Evolutionary conservation across 2,329 filamentous ascomycete species (phyloP).

Genomic region (Laburnicola sp.): DNA sequence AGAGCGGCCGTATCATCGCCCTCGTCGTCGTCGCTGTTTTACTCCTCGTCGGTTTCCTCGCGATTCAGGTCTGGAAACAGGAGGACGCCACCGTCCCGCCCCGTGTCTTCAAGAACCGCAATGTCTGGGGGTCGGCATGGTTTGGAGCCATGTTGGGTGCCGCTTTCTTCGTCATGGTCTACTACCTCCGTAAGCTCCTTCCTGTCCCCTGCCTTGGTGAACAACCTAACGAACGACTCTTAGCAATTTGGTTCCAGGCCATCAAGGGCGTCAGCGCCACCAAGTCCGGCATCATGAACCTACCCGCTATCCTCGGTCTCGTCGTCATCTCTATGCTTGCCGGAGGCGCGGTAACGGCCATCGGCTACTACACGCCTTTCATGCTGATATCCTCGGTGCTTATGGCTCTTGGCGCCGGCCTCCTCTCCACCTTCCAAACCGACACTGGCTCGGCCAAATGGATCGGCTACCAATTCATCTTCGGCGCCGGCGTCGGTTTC

Average conservation of each 20-base stretch:
- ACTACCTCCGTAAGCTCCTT: constrained; percentile 44
- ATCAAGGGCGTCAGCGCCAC: constrained; percentile 52
- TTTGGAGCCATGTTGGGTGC: constrained; percentile 50
- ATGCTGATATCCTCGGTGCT: constrained; percentile 48
- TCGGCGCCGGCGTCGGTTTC: constrained; percentile 50
- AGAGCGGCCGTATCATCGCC: constrained; percentile 50
- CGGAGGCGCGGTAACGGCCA: constrained; percentile 45
- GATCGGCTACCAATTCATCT: constrained; percentile 48
- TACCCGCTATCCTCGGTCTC: constrained; percentile 52
- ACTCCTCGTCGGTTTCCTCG: constrained; percentile 48
- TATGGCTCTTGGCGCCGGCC: constrained; percentile 52
- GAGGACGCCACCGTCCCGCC: constrained; percentile 53
- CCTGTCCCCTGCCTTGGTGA: background rate
- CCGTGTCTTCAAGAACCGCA: constrained; percentile 52
- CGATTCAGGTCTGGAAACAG: constrained; percentile 49
- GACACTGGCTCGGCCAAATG: constrained; percentile 44
- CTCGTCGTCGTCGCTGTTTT: constrained; percentile 52
- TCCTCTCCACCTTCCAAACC: constrained; percentile 49
- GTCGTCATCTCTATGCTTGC: constrained; percentile 49
- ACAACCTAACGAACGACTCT: constrained; percentile 13
- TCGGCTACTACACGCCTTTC: constrained; percentile 57
- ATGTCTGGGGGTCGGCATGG: constrained; percentile 47
- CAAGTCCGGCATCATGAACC: constrained; percentile 54
- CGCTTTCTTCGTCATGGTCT: constrained; percentile 50
- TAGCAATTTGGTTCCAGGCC: constrained; percentile 55